A percentile compares a stretch with the other conserved stretches of the same genome.
These are phyloP conservation scores for Geosmithia putterillii DNA, from an alignment of 2,329 filamentous ascomycete genomes.

Conservation along the genomic window DNA sequence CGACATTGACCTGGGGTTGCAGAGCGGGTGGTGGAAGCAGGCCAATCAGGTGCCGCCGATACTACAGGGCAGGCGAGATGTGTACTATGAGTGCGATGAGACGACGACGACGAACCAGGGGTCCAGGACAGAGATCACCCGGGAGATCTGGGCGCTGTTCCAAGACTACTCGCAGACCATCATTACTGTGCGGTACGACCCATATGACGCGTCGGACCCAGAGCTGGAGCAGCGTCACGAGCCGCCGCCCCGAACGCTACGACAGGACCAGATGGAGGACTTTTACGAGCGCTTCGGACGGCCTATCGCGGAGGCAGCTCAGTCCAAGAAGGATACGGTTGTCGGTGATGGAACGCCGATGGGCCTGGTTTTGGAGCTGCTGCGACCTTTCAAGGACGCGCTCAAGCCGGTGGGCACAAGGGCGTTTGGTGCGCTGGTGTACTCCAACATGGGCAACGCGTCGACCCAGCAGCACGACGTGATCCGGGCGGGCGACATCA, in stretches of 20 bases:
- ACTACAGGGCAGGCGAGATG: constrained; percentile 71
- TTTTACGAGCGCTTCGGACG: constrained; percentile 72
- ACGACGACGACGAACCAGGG: constrained; percentile 56
- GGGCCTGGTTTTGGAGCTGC: constrained; percentile 64
- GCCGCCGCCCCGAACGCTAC: constrained; percentile 63
- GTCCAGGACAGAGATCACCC: constrained; percentile 59
- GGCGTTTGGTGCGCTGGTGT: constrained; percentile 83
- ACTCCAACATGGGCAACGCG: constrained; percentile 90
- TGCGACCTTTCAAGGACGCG: constrained; percentile 60
- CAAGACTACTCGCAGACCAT: constrained; percentile 94
- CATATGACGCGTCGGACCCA: constrained; percentile 59
- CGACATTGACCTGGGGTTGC: constrained; percentile 67
- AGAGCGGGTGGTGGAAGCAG: constrained; percentile 79
- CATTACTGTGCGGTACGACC: constrained; percentile 69
- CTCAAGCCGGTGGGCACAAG: constrained; percentile 78
- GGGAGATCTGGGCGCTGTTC: constrained; percentile 79
- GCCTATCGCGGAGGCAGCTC: constrained; percentile 60
- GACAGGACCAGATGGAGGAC: constrained; percentile 87
- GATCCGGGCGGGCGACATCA: constrained; percentile 84
- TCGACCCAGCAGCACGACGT: constrained; percentile 83
- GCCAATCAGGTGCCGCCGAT: constrained; percentile 67
- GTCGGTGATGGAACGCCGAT: constrained; percentile 78
- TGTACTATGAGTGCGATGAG: constrained; percentile 75
- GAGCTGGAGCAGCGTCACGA: constrained; percentile 79
- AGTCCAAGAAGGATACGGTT: constrained; percentile 62